Evolutionary conservation across 176 grass and related monocot genomes (phyloP).

Genomic region (Oryza australiensis): DNA sequence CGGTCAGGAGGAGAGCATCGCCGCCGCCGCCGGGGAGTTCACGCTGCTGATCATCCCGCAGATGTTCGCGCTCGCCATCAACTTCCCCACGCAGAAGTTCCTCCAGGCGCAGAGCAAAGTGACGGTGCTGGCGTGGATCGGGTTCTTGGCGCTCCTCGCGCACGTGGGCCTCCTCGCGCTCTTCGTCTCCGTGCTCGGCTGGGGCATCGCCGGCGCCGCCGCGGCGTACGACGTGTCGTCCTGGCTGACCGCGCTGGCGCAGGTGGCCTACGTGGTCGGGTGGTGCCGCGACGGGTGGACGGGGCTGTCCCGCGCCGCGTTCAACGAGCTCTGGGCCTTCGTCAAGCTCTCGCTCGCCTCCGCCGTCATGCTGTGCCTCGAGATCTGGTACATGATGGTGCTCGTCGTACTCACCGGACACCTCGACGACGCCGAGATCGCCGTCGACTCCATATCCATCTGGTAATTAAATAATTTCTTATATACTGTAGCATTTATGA

Average conservation of each 20-base stretch:
- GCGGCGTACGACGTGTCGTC: slow-evolving; percentile 54
- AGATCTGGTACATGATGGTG: slow-evolving; percentile 98
- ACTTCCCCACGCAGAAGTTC: slow-evolving; percentile 87
- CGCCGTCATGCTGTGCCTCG: slow-evolving; percentile 86
- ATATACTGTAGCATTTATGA: too few species aligned
- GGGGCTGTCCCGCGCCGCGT: slow-evolving; percentile 49
- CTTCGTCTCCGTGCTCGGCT: slow-evolving; percentile 52
- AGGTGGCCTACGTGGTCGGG: slow-evolving; percentile 61
- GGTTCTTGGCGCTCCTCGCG: slow-evolving; percentile 41
- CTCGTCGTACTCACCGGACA: slow-evolving; percentile 86
- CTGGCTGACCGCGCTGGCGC: slow-evolving; percentile 50
- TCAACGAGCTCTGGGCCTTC: slow-evolving; percentile 73
- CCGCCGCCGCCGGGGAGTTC: slow-evolving; percentile 60
- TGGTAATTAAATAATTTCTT: too few species aligned
- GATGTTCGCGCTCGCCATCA: slow-evolving; percentile 82
- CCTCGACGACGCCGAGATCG: slow-evolving; percentile 81
- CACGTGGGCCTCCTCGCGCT: slow-evolving; percentile 59
- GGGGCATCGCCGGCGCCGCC: slow-evolving; percentile 68
- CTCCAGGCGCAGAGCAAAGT: slow-evolving; percentile 95
- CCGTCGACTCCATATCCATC: slow-evolving; percentile 84
- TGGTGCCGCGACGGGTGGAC: slow-evolving; percentile 72
- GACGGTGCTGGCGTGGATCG: slow-evolving; percentile 59
- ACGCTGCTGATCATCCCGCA: slow-evolving; percentile 64
- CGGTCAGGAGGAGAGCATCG: slow-evolving; percentile 62
- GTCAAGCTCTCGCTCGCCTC: slow-evolving; percentile 65